Evolutionary conservation across 2,329 filamentous ascomycete species (phyloP).

Genomic region (Verticillium alfalfae): DNA sequence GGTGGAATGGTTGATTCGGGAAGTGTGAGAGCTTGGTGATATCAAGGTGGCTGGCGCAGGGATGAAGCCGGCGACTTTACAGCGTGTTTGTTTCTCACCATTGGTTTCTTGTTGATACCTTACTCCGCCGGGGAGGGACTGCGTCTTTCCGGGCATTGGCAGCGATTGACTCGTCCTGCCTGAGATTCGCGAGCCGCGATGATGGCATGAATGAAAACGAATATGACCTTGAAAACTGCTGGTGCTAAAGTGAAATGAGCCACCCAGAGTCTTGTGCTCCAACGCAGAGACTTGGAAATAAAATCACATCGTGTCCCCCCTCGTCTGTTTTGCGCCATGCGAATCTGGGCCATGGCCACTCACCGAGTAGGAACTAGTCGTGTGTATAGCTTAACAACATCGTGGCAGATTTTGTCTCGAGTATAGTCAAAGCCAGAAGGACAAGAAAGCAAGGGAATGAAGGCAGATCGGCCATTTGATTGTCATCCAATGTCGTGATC

Average conservation of each 20-base stretch:
- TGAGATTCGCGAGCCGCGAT: background rate
- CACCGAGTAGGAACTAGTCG: no score
- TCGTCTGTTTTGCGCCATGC: no score
- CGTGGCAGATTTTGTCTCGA: no score
- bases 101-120: background rate
- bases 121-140: background rate
- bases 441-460: no score
- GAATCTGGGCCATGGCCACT: no score
- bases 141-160: background rate
- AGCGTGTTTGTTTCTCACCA: background rate
- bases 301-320: no score
- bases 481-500: no score
- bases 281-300: no score
- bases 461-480: no score
- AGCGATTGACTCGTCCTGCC: background rate
- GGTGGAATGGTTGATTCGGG: background rate
- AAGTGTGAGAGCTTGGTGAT: background rate
- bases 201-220: background rate
- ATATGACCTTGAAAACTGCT: background rate
- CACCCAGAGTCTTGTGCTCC: no score
- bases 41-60: background rate
- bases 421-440: no score
- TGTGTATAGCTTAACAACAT: no score
- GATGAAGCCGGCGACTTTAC: background rate
- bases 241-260: background rate